phyloP scores from a whole-genome alignment of 441 rosid genomes.

The Rhodomyrtus psidioides region DNA sequence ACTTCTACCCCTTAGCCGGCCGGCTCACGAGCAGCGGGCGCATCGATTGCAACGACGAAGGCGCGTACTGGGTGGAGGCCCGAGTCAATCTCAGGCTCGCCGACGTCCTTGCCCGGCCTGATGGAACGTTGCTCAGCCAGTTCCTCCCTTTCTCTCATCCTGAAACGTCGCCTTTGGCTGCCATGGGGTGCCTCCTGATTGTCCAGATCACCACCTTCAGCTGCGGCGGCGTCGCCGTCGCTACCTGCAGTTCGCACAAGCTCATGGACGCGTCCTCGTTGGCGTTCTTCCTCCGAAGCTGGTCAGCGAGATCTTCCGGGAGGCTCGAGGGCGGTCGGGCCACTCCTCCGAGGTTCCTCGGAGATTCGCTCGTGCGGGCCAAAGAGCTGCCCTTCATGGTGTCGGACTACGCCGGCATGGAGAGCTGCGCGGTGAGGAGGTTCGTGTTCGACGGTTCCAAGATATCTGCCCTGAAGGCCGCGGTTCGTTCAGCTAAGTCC shows the following conservation, averaged over 20 bases:
- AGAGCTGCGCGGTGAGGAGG: background rate
- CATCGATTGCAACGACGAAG: background rate
- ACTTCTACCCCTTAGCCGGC: background rate
- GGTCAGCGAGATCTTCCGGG: background rate
- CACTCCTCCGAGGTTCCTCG: background rate
- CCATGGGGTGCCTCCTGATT: background rate
- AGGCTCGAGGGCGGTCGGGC: background rate
- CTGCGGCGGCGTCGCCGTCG: background rate
- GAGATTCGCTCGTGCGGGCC: background rate
- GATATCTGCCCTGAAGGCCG: slow-evolving; percentile 7
- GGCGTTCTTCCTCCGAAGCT: background rate
- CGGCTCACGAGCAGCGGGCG: background rate
- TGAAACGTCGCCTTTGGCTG: background rate
- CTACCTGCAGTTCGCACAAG: background rate
- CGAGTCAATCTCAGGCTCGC: background rate
- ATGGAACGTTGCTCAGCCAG: background rate
- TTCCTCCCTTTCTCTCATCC: background rate
- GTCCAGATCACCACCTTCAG: background rate
- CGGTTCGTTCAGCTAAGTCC: background rate
- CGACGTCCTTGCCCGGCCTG: background rate
- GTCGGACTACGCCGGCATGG: background rate
- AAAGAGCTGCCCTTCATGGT: background rate
- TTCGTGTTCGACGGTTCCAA: background rate
- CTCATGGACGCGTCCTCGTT: slow-evolving; percentile 1
- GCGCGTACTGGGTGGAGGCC: background rate